Base-by-base conservation (phyloP, 2,329 filamentous ascomycete genomes). In the Fusarium dimerum region DNA sequence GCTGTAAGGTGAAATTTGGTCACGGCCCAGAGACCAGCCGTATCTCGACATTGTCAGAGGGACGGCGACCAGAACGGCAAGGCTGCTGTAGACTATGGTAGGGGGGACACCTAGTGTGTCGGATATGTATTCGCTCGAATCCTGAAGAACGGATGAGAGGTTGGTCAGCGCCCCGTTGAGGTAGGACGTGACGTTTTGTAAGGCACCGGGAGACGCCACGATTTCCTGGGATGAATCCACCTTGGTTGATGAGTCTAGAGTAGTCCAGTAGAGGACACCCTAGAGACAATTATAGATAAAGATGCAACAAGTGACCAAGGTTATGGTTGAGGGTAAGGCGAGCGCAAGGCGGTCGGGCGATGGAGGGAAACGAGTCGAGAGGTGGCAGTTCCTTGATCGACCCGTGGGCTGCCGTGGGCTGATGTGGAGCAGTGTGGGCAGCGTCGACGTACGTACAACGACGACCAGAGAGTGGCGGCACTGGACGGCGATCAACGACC, bases 121-220 rank as follows among this genome's bases (percentile, higher is more conserved):
- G 38, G 75, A 74, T 58, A 84, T 73, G 66, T 81, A 83, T 40
- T 78, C 73, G 70, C 75, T 78, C 43, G 79, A 78, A 63, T 71
- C 73, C 51, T 75, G 69, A 60, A 82, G 71, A 54, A 72, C 74
- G 59, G 71, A 70, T 58, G 77, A 76, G 47, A 86, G 68, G 49
- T 78, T 76, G 57, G 71, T 67, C 60, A 82, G 61, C 52, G 78
- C 78, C 54, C 74, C 76, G 69, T 82, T 78, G 66, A 86, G 69
- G 71, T 83, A 84, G 66, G 78, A 78, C 65, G 77, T 78, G 70
- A 81, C 76, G 73, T 80, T 84, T 75, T 80, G 80, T 68, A 84
- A 71, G 74, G 81, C 83, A 84, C 82, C 82, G 71, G 79, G 77
- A 68, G 82, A 83, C 81, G 81, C 83, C 80, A 78, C 76, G 67